These are phyloP conservation scores for Cutaneotrichosporon arboriforme DNA, from an alignment of 1,284 basidiomycete genomes.

Conservation along the genomic window DNA sequence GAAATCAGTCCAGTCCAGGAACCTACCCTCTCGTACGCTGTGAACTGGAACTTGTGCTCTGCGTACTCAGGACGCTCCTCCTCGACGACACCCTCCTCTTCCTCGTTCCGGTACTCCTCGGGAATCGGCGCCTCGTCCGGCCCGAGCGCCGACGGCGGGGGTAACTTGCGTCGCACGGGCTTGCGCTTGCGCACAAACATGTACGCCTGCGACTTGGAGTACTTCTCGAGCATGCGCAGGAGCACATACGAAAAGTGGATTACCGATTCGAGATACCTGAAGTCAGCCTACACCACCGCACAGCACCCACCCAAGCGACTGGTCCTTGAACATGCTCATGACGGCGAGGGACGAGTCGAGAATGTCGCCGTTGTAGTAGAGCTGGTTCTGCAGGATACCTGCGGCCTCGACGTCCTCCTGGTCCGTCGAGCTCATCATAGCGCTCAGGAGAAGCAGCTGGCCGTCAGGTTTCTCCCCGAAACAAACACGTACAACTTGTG, in stretches of 20 bases:
- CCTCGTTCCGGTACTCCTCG: conserved; percentile 40
- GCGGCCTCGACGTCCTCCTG: conserved; percentile 67
- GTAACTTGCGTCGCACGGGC: conserved; percentile 55
- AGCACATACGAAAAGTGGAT: conserved; percentile 75
- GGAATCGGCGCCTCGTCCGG: conserved; percentile 22
- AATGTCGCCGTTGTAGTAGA: conserved; percentile 89
- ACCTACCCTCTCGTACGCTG: conserved; percentile 75
- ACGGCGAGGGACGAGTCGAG: conserved; percentile 77
- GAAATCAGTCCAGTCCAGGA: too few relatives aligned
- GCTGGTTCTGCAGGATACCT: conserved; percentile 71
- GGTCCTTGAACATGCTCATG: conserved; percentile 65
- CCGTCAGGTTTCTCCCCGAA: conserved; percentile 2
- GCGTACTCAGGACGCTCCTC: conserved; percentile 59
- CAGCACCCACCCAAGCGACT: conserved; percentile 49
- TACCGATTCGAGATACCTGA: conserved; percentile 73
- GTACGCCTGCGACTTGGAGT: conserved; percentile 65
- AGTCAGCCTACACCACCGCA: background rate
- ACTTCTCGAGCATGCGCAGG: conserved; percentile 77
- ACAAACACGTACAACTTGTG: conserved; percentile 58
- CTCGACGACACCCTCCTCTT: conserved; percentile 56
- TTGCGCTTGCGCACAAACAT: conserved; percentile 71
- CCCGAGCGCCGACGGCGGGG: conserved; percentile 49
- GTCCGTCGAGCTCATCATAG: conserved; percentile 53
- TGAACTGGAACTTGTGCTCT: conserved; percentile 84
- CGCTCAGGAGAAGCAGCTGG: conserved; percentile 71